Evolutionary conservation across 306 rosid genomes (phyloP), one percentile per base, ranked within the genome.

Genomic region (Trifolium pratense): DNA sequence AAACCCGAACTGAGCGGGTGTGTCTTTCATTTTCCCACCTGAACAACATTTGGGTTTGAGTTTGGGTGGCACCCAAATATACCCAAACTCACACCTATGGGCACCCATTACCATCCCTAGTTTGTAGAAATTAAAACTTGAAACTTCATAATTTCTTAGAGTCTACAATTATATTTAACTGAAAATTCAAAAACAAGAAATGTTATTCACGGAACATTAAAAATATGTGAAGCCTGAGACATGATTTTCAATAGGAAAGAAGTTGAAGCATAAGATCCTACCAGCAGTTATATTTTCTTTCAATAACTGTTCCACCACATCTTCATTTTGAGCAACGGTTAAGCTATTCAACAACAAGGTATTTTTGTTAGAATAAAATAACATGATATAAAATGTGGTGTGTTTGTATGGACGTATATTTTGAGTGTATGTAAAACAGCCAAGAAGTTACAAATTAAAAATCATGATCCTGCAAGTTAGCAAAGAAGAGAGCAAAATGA

Each of bases 241-340:
- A 40, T 11, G 4, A 12, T 40, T 11, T 40, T 40, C 3, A 11
- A 40, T 40, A 40, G 11, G 46, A 40, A 10, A 40, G 15, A 40
- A 40, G 13, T 9, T 40, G 26, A 43, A 79, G 84, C 36, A 70
- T 34, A 29, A 48, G 52, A 74, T 65, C 80, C 45, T 83, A 89
- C 98, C 92, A 2, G 97, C 97, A 26, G 89, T 81, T 75, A 75
- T 17, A 66, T 89, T 83, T 71, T 82, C 89, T 84, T 83, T 87
- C 75, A 91, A 91, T 80, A 94, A 94, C 75, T 84, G 90, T 75
- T 88, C 96, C 37, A 94, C 88, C 17, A 94, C 90, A 52, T 89
- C 90, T 84, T 94, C 96, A 66, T 94, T 91, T 71, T 94, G 99
- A 66, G 96, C 87, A 66, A 88, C 59, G 4, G 99, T 91, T 74